Percentiles rank a stretch among this genome's conserved stretches.
Conservation (phyloP, 768 basidiomycete genomes). For the Macrolepiota albuminosa region DNA sequence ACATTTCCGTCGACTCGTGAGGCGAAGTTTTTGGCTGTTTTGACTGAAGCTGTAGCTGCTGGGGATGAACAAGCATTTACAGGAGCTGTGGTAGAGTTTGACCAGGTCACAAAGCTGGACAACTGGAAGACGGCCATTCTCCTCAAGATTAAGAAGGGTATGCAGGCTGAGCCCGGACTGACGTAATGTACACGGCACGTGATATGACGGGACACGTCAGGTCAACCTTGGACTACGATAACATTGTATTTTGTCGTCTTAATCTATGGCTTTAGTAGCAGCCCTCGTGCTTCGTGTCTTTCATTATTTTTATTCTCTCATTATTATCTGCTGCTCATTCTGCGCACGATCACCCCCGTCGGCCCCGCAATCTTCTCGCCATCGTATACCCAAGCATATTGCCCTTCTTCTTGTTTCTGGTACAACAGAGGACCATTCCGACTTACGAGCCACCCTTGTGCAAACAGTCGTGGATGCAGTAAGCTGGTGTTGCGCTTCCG, state of each 20-base stretch:
- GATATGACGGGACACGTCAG: background rate
- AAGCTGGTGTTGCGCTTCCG: conserved; percentile 58
- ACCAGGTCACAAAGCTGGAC: conserved; percentile 89
- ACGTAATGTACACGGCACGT: conserved; percentile 22
- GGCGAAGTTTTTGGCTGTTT: conserved; percentile 75
- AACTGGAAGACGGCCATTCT: conserved; percentile 94
- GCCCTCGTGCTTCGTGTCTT: conserved; percentile 46
- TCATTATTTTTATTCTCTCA: conserved; percentile 51
- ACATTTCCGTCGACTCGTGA: conserved; percentile 88
- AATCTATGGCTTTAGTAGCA: conserved; percentile 42
- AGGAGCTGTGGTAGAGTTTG: conserved; percentile 84
- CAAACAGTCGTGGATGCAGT: conserved; percentile 50
- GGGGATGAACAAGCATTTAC: conserved; percentile 63
- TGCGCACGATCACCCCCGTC: conserved; percentile 30
- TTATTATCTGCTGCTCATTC: conserved; percentile 35
- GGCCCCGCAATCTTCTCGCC: conserved; percentile 44
- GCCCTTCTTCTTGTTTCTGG: conserved; percentile 58
- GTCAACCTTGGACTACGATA: background rate
- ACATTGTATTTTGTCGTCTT: background rate
- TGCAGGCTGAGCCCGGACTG: conserved; percentile 45
- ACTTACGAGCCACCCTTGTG: conserved; percentile 38
- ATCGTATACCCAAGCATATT: conserved; percentile 60
- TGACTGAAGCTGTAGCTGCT: conserved; percentile 66
- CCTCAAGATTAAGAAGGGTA: conserved; percentile 82
- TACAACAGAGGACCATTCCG: conserved; percentile 26